Conservation (phyloP, 192 early-diverging fungal genomes). For the Lobulomyces angularis region DNA sequence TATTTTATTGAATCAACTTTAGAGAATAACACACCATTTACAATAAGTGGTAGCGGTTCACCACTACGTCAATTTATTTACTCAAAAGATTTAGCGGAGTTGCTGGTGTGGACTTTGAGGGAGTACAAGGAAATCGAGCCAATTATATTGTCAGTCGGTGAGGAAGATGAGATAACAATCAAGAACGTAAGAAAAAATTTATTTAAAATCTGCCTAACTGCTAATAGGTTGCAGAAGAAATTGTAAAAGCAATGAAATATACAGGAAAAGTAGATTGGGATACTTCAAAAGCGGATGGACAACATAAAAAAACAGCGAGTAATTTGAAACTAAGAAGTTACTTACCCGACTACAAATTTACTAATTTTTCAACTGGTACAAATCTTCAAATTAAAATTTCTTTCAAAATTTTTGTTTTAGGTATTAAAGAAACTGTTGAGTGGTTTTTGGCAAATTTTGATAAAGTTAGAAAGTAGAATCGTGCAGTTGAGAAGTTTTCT, state of each 20-base stretch:
- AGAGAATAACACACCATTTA: slow-evolving; percentile 61
- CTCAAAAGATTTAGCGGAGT: slow-evolving; percentile 63
- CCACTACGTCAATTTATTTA: slow-evolving; percentile 76
- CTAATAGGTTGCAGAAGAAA: slow-evolving; percentile 65
- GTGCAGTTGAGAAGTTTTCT: too few species aligned
- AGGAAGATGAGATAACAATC: slow-evolving; percentile 66
- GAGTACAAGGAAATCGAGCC: slow-evolving; percentile 70
- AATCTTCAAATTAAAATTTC: slow-evolving; percentile 2
- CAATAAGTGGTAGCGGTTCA: slow-evolving; percentile 59
- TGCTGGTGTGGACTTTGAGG: slow-evolving; percentile 69
- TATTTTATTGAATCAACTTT: slow-evolving; percentile 4
- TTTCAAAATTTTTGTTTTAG: slow-evolving; percentile 8
- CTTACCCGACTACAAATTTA: slow-evolving; percentile 67
- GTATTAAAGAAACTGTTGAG: slow-evolving; percentile 53
- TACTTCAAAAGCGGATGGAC: slow-evolving; percentile 59
- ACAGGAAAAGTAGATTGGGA: slow-evolving; percentile 53
- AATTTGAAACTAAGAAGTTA: slow-evolving; percentile 59
- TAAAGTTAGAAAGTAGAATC: slow-evolving; percentile 40
- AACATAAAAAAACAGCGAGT: slow-evolving; percentile 76
- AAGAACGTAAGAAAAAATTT: too few species aligned
- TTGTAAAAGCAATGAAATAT: slow-evolving; percentile 57
- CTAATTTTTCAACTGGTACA: slow-evolving; percentile 55
- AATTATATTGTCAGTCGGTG: slow-evolving; percentile 70
- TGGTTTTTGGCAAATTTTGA: slow-evolving; percentile 66
- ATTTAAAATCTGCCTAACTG: too few species aligned